These are phyloP conservation scores for Diaporthe australafricana DNA, from an alignment of 2,329 filamentous ascomycete species.

Conservation along the genomic window DNA sequence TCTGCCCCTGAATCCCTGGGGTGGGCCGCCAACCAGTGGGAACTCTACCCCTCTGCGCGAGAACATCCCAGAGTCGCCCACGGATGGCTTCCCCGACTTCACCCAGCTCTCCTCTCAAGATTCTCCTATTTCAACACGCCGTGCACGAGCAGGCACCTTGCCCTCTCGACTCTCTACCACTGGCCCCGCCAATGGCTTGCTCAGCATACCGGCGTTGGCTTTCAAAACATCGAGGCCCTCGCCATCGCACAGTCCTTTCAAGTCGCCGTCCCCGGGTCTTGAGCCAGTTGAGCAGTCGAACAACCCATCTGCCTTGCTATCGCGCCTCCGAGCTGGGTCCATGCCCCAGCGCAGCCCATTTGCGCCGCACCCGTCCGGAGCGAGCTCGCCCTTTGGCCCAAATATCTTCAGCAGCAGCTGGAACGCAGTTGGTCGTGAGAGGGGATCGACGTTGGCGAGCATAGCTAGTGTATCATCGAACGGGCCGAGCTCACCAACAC, in stretches of 20 bases:
- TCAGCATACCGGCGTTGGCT: constrained; percentile 67
- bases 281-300: constrained; percentile 58
- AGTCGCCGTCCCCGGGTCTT: constrained; percentile 71
- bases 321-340: constrained; percentile 88
- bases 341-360: constrained; percentile 90
- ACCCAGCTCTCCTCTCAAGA: constrained; percentile 76
- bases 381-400: constrained; percentile 81
- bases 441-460: constrained; percentile 85
- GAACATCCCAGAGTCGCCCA: constrained; percentile 96
- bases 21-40: constrained; percentile 94
- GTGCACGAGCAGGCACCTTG: constrained; percentile 93
- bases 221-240: constrained; percentile 87
- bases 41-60: constrained; percentile 96
- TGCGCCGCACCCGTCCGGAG: constrained; percentile 63
- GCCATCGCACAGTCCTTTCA: constrained; percentile 88
- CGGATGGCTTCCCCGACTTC: constrained; percentile 94
- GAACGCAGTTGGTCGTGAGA: constrained; percentile 80
- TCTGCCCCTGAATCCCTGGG: constrained; percentile 81
- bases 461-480: constrained; percentile 92
- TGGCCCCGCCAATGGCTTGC: constrained; percentile 73
- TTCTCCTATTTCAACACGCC: constrained; percentile 75
- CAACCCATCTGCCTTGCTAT: constrained; percentile 80
- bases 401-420: constrained; percentile 92
- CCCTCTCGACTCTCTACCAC: constrained; percentile 88
- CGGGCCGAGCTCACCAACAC: constrained; percentile 85